Conservation (phyloP, 768 basidiomycete genomes). For the Tylopilus intermedius region DNA sequence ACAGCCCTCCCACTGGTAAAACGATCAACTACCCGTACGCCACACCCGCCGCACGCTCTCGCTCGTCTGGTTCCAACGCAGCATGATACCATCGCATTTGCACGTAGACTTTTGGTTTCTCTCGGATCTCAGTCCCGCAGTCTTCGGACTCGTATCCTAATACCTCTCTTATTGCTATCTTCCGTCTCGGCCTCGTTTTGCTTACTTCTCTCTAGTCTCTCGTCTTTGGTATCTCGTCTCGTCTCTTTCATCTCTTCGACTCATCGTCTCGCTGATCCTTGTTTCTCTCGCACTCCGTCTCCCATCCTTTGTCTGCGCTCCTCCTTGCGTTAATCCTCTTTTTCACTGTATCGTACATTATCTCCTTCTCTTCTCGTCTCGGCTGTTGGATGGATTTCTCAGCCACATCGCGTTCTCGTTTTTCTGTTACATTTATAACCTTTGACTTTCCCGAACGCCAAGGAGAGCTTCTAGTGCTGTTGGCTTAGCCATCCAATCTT, state of each 20-base stretch:
- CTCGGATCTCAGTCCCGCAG: conserved; percentile 25
- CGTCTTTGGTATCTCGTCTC: conserved; percentile 10
- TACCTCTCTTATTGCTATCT: conserved; percentile 34
- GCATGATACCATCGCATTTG: conserved; percentile 26
- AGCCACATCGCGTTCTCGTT: conserved; percentile 15
- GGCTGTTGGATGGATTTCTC: conserved; percentile 32
- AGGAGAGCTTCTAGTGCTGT: conserved; percentile 31
- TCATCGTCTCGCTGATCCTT: conserved; percentile 10
- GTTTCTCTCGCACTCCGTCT: conserved; percentile 8
- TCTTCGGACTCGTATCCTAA: conserved; percentile 30
- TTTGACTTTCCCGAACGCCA: conserved; percentile 33
- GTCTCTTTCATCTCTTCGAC: conserved; percentile 6
- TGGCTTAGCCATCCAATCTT: conserved; percentile 25
- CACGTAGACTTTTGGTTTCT: conserved; percentile 22
- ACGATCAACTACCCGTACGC: conserved; percentile 25
- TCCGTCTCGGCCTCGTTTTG: conserved; percentile 23
- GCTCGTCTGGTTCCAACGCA: conserved; percentile 33
- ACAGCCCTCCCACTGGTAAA: conserved; percentile 35
- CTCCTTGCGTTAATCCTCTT: conserved; percentile 29
- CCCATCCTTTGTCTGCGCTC: conserved; percentile 20
- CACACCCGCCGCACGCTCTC: conserved; percentile 23
- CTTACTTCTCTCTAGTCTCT: conserved; percentile 19
- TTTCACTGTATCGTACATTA: conserved; percentile 31
- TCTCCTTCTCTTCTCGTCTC: conserved; percentile 21
- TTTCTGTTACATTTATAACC: conserved; percentile 32